Evolutionary conservation across 2,329 filamentous ascomycete genomes (phyloP), one percentile per base, ranked within the genome.

Genomic region (Didymella pinodella): DNA sequence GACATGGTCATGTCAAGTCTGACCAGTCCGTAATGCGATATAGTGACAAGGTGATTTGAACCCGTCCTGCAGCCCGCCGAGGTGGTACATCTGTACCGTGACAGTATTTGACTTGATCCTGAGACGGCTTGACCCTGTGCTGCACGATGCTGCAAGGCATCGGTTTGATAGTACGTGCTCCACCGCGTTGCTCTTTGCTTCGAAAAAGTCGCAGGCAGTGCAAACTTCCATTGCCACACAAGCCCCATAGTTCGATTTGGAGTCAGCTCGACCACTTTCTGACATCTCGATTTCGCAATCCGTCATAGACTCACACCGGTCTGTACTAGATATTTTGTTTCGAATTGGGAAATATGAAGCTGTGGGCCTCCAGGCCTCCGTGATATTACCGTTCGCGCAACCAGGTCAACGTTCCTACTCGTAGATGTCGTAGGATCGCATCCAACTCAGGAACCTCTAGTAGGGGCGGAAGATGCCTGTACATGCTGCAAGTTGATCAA

Each of bases 101-200:
- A 28, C 28, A 44, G 41, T 36, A 18, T 18, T 38, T 14, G 20
- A 49, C 29, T 14, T 31, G 26, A 38, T 8, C 18, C 26, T 26
- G 20, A n/a, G 31, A 48, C 10, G 20, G 38, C 29, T 18, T 25
- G 20, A 38, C 22, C 18, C 16, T 26, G 11, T 44, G 48, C 28
- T 52, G 54, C 48, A 52, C 38, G 48, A 47, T 57, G 20, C 48
- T 57, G 48, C 48, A 34, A 22, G 34, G 29, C 48, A 29, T 20
- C 25, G 16, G 3, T 38, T 10, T n/a, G 36, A 48, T 26, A 36
- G 43, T 51, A 28, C 12, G 26, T 31, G 16, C 36, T 38, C 44
- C n/a, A 36, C 29, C 12, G 16, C 16, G 18, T 40, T 20, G 20
- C 25, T 31, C n/a, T 28, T 22, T 11, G 7, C 16, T 14, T 16